Evolutionary conservation across 768 basidiomycete genomes (phyloP).

Genomic region (Trametes maxima): DNA sequence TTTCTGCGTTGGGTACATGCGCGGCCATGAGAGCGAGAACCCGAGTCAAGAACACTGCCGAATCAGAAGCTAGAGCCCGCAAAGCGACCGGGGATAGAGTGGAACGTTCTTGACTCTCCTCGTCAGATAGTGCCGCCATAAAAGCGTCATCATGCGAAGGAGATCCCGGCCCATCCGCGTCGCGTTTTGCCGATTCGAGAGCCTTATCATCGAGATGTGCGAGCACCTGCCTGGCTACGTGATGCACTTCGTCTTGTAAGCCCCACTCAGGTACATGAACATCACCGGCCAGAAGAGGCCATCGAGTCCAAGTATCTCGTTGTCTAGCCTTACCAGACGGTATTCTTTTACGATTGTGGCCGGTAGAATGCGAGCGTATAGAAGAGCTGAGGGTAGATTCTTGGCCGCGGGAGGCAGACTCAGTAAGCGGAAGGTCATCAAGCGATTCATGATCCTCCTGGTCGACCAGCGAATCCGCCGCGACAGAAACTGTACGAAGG

Average conservation of each 20-base stretch:
- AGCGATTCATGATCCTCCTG: slow-evolving; percentile 35
- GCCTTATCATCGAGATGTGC: slow-evolving; percentile 8
- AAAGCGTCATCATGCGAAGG: background rate
- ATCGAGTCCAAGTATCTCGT: slow-evolving; percentile 68
- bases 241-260: slow-evolving; percentile 66
- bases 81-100: slow-evolving; percentile 34
- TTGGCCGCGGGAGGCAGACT: background rate
- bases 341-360: slow-evolving; percentile 18
- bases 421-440: slow-evolving; percentile 20
- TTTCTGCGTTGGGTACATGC: slow-evolving; percentile 55
- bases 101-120: slow-evolving; percentile 34
- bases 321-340: slow-evolving; percentile 28
- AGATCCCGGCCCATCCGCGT: no score
- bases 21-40: slow-evolving; percentile 57
- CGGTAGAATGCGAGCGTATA: background rate
- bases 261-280: slow-evolving; percentile 69
- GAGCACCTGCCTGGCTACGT: slow-evolving; percentile 45
- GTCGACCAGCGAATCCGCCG: slow-evolving; percentile 25
- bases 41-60: slow-evolving; percentile 49
- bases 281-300: slow-evolving; percentile 69
- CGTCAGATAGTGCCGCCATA: slow-evolving; percentile 4
- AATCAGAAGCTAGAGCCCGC: slow-evolving; percentile 44
- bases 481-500: background rate
- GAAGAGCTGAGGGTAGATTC: slow-evolving; percentile 5
- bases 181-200: background rate